phyloP scores from a whole-genome alignment of 2,329 filamentous ascomycete genomes.

The Aspergillus sp. region DNA sequence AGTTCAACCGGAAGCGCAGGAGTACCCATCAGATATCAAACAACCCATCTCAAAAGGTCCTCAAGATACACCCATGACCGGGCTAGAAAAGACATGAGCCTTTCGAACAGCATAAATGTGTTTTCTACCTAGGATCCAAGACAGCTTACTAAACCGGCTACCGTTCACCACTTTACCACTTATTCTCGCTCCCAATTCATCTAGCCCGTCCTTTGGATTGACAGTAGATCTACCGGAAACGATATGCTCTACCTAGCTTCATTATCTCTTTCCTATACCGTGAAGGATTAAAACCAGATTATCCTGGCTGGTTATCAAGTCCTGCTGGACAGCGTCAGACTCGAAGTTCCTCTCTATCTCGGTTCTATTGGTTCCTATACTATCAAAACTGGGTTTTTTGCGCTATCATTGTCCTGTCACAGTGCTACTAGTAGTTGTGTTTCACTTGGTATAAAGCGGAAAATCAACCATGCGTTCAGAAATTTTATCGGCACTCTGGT shows the following conservation, averaged over 20 bases:
- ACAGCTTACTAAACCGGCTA: background rate
- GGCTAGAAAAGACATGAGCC: constrained; percentile 30
- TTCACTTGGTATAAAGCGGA: background rate
- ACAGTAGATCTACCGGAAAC: background rate
- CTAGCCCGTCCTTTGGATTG: background rate
- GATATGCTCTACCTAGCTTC: background rate
- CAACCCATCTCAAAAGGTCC: constrained; percentile 20
- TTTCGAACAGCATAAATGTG: background rate
- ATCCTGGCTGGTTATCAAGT: background rate
- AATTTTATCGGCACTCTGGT: background rate
- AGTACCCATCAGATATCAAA: constrained; percentile 31
- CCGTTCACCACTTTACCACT: background rate
- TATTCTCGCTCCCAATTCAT: background rate
- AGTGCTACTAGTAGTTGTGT: background rate
- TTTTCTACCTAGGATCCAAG: background rate
- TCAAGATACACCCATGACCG: constrained; percentile 38
- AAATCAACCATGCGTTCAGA: background rate
- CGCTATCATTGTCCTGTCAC: background rate
- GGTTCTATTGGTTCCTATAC: background rate
- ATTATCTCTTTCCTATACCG: background rate
- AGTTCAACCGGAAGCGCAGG: constrained; percentile 16
- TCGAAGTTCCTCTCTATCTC: background rate
- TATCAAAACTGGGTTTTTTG: background rate
- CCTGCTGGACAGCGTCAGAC: background rate
- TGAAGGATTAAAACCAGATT: background rate